Evolutionary conservation across 352 stramenopile species (phyloP).

Genomic region (Hyphochytrium catenoides): DNA sequence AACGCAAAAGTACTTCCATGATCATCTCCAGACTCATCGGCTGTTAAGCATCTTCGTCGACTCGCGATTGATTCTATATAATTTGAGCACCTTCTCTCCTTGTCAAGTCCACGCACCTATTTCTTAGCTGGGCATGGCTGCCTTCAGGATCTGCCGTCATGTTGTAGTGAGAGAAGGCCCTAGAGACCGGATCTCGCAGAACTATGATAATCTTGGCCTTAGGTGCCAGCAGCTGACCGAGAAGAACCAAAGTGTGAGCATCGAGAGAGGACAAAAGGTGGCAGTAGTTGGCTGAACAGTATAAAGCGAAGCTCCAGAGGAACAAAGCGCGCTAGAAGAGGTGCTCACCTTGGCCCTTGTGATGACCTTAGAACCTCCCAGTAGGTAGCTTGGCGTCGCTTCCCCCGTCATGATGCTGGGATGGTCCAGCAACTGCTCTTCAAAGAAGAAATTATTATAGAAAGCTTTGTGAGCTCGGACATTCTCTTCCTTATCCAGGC

Average conservation of each 20-base stretch:
- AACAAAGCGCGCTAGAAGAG: too few species aligned
- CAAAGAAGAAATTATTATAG: constrained; percentile 62
- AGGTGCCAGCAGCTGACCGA: constrained; percentile 20
- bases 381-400: constrained; percentile 69
- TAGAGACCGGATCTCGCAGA: constrained; percentile 47
- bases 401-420: constrained; percentile 75
- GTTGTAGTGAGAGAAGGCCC: constrained; percentile 64
- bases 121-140: constrained; percentile 38
- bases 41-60: too few species aligned
- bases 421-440: constrained; percentile 45
- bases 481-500: constrained; percentile 23
- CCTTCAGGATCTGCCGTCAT: constrained; percentile 52
- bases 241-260: constrained; percentile 2
- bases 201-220: constrained; percentile 54
- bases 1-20: too few species aligned
- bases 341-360: constrained; percentile 39
- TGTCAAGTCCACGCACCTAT: constrained; percentile 14
- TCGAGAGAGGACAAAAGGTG: too few species aligned
- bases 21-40: too few species aligned
- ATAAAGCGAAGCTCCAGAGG: too few species aligned
- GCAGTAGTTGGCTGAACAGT: too few species aligned
- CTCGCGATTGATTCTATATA: too few species aligned
- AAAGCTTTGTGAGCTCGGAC: constrained; percentile 25
- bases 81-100: too few species aligned
- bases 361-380: constrained; percentile 43